Base-by-base conservation (phyloP, 768 basidiomycete species). In the Lactarius sp. region DNA sequence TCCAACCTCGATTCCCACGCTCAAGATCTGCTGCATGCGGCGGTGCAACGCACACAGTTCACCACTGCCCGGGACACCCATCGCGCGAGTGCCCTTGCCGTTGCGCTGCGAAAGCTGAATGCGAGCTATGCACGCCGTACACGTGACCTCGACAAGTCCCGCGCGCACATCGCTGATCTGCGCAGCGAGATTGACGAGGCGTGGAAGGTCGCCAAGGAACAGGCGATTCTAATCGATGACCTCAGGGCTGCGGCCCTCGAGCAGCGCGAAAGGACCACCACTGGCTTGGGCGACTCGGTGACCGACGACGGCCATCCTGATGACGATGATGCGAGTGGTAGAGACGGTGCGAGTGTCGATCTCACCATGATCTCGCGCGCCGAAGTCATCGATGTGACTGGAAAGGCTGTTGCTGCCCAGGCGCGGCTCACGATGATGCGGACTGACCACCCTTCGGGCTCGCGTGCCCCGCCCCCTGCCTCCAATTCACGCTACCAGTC, bases 21-120 rank as follows among this genome's bases (percentile, higher is more conserved):
- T 1, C 79, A 80, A 46, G 82, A 85, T 60, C 75, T 93, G 6
- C 71, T 87, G 44, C 77, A 77, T 22, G 78, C 84, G 49, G 74
- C 77, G 4, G 86, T 89, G 69, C 90, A 89, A 66, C 77, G 84
- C 36, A 75, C 79, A 0, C 89, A 92, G 72, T 80, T 92, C 4
- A 73, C 78, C 14, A 77, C 77, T 44, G 67, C 90, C 46, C 77
- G 84, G 10, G 85, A 90, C 61, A 74, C 79, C 42, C 91, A 92
- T 73, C 84, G 82, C 75, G 80, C 87, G 1, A 88, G 87, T n/a
- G 88, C 90, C 18, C 80, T 92, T 12, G 84, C 85, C 0, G 82
- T 93, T 66, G 90, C 87, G 1, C 71, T 93, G 56, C 81, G 90
- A 12, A 93, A 93, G 80, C 77, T 92, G 34, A 92, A 92, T 70